Percentiles rank a stretch among this genome's conserved stretches.
phyloP scores from a whole-genome alignment of 768 basidiomycete species.

The Tricholoma saponaceum region DNA sequence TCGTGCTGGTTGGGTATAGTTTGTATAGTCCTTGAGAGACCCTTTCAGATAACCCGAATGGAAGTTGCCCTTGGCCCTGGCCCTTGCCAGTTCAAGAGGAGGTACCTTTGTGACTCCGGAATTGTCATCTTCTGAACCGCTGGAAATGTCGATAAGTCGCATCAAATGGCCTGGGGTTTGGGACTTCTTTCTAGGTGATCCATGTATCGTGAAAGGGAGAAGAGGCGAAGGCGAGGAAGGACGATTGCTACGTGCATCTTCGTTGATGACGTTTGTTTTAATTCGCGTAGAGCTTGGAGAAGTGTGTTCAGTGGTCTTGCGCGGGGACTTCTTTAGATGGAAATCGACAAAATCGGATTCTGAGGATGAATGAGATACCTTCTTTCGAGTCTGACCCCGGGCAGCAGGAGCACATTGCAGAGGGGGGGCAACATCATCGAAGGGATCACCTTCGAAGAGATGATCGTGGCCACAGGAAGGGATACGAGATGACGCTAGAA shows the following conservation, averaged over 20 bases:
- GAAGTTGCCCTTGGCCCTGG: slow-evolving; percentile 4
- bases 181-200: background rate
- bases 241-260: background rate
- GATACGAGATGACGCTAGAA: background rate
- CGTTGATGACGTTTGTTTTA: background rate
- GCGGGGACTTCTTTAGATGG: slow-evolving; percentile 14
- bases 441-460: slow-evolving; percentile 11
- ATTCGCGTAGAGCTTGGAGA: slow-evolving; percentile 10
- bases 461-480: slow-evolving; percentile 4
- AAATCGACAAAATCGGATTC: slow-evolving; percentile 11
- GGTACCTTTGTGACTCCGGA: background rate
- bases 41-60: background rate
- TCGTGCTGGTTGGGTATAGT: background rate
- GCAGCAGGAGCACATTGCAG: background rate
- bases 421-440: background rate
- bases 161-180: background rate
- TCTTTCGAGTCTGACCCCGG: slow-evolving; percentile 3
- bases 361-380: slow-evolving; percentile 13
- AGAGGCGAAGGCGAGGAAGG: slow-evolving; percentile 8
- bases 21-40: slow-evolving; percentile 1
- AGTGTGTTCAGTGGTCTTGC: slow-evolving; percentile 12
- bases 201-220: background rate
- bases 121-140: slow-evolving; percentile 27
- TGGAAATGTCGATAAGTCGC: slow-evolving; percentile 34
- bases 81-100: slow-evolving; percentile 13